These are phyloP conservation scores for Chlamydomonas asymmetrica DNA, from an alignment of 139 green algal species.

Conservation along the genomic window DNA sequence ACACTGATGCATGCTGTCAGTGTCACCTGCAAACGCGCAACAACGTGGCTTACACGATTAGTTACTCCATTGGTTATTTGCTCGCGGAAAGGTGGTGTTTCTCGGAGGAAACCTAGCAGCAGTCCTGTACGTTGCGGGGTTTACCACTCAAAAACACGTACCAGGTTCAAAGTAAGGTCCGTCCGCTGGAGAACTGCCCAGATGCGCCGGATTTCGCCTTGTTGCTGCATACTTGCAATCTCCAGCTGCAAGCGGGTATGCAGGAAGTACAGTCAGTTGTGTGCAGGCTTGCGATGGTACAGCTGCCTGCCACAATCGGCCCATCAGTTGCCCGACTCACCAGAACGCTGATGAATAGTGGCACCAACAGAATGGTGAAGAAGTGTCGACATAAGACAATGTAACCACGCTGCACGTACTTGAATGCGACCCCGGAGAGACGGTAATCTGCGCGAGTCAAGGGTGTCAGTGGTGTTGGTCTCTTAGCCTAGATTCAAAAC, in stretches of 20 bases:
- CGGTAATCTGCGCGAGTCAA: conserved; percentile 56
- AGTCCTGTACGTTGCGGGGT: no score
- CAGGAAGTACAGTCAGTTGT: no score
- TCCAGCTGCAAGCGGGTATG: conserved; percentile 74
- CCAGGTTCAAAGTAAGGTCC: conserved; percentile 89
- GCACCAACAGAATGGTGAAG: conserved; percentile 71
- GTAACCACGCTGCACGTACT: conserved; percentile 92
- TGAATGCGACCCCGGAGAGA: conserved; percentile 69
- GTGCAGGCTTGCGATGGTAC: no score
- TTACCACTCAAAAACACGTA: no score
- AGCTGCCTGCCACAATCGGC: no score
- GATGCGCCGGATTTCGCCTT: conserved; percentile 71
- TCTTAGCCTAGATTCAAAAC: no score
- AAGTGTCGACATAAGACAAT: conserved; percentile 70
- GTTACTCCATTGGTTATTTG: no score
- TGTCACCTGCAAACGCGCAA: conserved; percentile 78
- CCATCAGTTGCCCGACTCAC: not conserved
- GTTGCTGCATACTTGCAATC: conserved; percentile 75
- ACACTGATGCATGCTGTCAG: conserved; percentile 63
- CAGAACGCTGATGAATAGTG: conserved; percentile 42
- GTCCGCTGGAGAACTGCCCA: conserved; percentile 73
- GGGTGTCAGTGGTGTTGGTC: no score
- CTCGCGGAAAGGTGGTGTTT: no score
- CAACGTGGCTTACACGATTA: no score
- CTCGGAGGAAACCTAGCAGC: no score